Base-by-base conservation (phyloP, 768 basidiomycete species). In the Leccinellum rugosiceps region DNA sequence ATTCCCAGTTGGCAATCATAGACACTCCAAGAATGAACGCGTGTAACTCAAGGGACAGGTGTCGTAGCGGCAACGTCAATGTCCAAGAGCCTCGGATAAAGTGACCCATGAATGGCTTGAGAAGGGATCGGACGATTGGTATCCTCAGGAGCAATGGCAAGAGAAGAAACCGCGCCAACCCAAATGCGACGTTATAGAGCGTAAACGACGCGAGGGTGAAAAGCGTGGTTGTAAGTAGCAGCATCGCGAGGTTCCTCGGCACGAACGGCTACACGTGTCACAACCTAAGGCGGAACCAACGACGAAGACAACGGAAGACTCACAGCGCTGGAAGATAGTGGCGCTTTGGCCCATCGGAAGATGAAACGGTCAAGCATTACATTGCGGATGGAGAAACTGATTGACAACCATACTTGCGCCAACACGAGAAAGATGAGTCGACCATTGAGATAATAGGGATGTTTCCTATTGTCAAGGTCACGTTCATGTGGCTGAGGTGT, bases 361-460 rank as follows among this genome's bases (percentile, higher is more conserved):
- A 74, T 76, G 57, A 83, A 81, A 2, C 87, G 80, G 61, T 90
- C 88, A 1, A 80, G 75, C 70, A 88, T 78, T n/a, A 85, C 69
- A 32, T 81, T 83, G 7, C 88, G 78, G 21, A 87, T 66, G 2
- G 78, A 70, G 59, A 80, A 89, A 2, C 75, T 73, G 7, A 72
- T 44, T 0, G 83, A 82, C 9, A 80, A 64, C 43, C 73, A 72
- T 3, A 77, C 10, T 65, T 90, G 88, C 0, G 83, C 78, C 48
- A 81, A 61, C 25, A 83, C 52, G 17, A 89, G 67, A 65, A 87
- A 88, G 8, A 90, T 60, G 6, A 88, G 72, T 17, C 82, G 81
- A 1, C 87, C 87, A 53, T 90, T 90, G 21, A 90, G 75, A 64
- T 89, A 85, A 60, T 83, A 82, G 0, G 87, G 88, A 58, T 91